Conservation (phyloP, 2,329 filamentous ascomycete genomes). For the Pleoardoris graminearum region DNA sequence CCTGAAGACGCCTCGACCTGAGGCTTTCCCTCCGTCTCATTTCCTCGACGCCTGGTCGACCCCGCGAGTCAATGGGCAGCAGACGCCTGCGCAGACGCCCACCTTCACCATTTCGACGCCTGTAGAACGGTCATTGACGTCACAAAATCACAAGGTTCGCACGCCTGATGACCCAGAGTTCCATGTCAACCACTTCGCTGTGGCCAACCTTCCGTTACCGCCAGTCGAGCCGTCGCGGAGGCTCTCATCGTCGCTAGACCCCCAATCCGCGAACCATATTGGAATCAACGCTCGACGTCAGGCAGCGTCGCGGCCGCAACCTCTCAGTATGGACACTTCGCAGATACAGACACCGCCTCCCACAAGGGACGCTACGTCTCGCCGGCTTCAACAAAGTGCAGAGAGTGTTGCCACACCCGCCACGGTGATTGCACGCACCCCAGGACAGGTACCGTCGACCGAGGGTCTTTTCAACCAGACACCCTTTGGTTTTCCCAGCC, state of each 20-base stretch:
- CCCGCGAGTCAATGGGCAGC: slow-evolving; percentile 47
- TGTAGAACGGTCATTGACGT: slow-evolving; percentile 40
- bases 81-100: slow-evolving; percentile 49
- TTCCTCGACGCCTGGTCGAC: slow-evolving; percentile 57
- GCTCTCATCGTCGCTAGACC: slow-evolving; percentile 61
- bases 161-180: slow-evolving; percentile 51
- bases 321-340: slow-evolving; percentile 45
- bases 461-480: slow-evolving; percentile 43
- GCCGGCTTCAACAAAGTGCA: slow-evolving; percentile 46
- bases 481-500: slow-evolving; percentile 54
- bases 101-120: slow-evolving; percentile 43
- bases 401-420: slow-evolving; percentile 38
- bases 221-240: slow-evolving; percentile 63
- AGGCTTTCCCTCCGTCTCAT: slow-evolving; percentile 47
- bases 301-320: slow-evolving; percentile 24
- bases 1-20: slow-evolving; percentile 52
- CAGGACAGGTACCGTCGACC: slow-evolving; percentile 32
- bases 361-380: slow-evolving; percentile 58
- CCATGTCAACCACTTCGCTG: slow-evolving; percentile 65
- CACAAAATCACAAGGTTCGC: slow-evolving; percentile 39
- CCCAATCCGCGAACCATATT: slow-evolving; percentile 31
- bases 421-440: slow-evolving; percentile 48
- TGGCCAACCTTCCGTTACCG: slow-evolving; percentile 59
- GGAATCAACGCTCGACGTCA: slow-evolving; percentile 14
- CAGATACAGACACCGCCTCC: slow-evolving; percentile 66